Base-by-base conservation (phyloP, 1,139 yeast species). In the Nakaseomyces glabratus region DNA sequence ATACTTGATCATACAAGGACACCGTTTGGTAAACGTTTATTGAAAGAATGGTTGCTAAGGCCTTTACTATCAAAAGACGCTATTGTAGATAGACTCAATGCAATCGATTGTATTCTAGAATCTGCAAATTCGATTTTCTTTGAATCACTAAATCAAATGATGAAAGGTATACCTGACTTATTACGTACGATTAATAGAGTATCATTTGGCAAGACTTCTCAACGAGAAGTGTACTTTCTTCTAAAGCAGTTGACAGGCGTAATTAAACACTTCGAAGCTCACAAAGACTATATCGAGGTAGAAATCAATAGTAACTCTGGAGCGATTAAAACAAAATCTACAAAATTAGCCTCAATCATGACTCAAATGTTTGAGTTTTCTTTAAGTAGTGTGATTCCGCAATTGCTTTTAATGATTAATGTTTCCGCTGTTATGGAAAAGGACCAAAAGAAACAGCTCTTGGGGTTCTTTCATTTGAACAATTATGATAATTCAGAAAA, bases 1-100 rank as follows among this genome's bases (percentile, higher is more conserved):
- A 62, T 84, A 2, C 52, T 90, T 42, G 82, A 88, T 54, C 88
- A 80, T 43, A 82, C 97, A 0, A 62, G 74, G 28, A 84, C 96
- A 0, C 66, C 69, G 20, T 81, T 78, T 58, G 98, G 98, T 0
- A 69, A 66, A 34, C 60, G 95, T 36, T 49, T 73, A 39, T 55
- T 90, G 13, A 66, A 66, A 21, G 64, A 69, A 33, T 90, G 98
- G 98, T 61, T 88, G 0, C 66, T 76, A 1, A 65, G 69, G 41
- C 98, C 98, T 1, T 63, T 88, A 22, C 58, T 73, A 0, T 65
- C 74, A 12, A 39, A 33, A 19, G 17, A 24, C 4, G 45, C 43
- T 3, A 54, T 55, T 7, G 69, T 69, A 38, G 65, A 66, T 14
- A 66, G 98, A 23, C 60, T 69, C 2, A 69, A 71, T 24, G 88